Base-by-base conservation (phyloP, 805 yeast species). In the Metschnikowia matae region DNA sequence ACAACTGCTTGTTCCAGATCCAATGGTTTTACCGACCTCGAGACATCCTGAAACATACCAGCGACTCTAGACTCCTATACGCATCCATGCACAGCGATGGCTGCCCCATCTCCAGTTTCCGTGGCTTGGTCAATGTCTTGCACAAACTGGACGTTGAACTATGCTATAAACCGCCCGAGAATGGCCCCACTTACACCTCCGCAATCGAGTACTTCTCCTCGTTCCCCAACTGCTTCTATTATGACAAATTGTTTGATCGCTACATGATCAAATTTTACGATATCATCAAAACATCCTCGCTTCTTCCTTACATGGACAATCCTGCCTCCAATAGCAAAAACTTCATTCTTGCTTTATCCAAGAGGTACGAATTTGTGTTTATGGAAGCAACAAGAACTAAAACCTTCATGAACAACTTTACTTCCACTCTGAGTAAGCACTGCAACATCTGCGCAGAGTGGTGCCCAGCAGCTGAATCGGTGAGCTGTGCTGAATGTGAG, bases 21-120 rank as follows among this genome's bases (percentile, higher is more conserved):
- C 91, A 91, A 67, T 91, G 97, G 97, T 86, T 85, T 66, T 89
- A 89, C 62, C 75, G 99, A 45, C 92, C 96, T 0, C 70, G 91
- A 51, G 97, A 90, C 62, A 85, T 91, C 35, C 82, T 86, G 51
- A 80, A 84, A 49, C 76, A 78, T 26, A 68, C 85, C 1, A 63
- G 73, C 2, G 96, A 90, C 66, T 78, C 96, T 8, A 75, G 99
- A 49, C 66, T 87, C 44, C 67, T 92, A 7, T 89, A 76, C 62
- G 94, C 94, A 0, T 87, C 96, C 0, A 80, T 89, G 83, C 96
- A 91, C 62, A 80, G 87, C 29, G 97, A 88, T 64, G 71, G 81
- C 6, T 89, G 97, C 55, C 96, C 96, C 0, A 61, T 90, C 3
- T 69, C 73, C 32, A 82, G 89, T 48, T 84, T 80, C 55, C 71